Evolutionary conservation across 2,329 filamentous ascomycete species (phyloP).

Genomic region (Arthrobotrys iridis): DNA sequence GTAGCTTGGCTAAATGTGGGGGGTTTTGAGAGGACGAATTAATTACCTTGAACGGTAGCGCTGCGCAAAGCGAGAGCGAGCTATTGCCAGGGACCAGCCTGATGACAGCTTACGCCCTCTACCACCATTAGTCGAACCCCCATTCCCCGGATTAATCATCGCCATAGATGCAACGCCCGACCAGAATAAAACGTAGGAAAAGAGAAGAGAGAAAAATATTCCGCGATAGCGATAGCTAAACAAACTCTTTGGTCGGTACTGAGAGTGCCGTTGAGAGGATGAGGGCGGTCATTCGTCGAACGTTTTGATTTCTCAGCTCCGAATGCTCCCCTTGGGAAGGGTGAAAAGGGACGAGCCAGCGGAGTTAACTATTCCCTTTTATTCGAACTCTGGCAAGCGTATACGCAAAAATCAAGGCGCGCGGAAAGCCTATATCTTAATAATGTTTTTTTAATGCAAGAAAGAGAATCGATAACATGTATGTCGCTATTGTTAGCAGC

Average conservation of each 20-base stretch:
- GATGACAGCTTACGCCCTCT: slow-evolving; percentile 45
- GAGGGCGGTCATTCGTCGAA: too few relatives aligned
- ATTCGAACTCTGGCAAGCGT: neutral
- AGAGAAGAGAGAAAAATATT: neutral
- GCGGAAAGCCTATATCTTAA: neutral
- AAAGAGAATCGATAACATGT: neutral
- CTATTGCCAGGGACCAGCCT: slow-evolving; percentile 45
- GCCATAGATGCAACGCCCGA: neutral
- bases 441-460: neutral
- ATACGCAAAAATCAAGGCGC: slow-evolving; percentile 13
- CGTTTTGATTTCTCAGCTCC: too few relatives aligned
- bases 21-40: too few relatives aligned
- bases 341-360: neutral
- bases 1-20: too few relatives aligned
- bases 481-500: slow-evolving; percentile 1
- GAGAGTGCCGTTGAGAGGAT: too few relatives aligned
- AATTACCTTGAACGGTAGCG: slow-evolving; percentile 41
- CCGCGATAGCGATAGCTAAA: neutral
- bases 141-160: slow-evolving; percentile 25
- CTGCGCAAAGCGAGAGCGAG: slow-evolving; percentile 41
- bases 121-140: neutral
- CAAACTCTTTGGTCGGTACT: too few relatives aligned
- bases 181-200: too few relatives aligned
- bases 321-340: neutral
- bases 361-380: neutral